A percentile compares a stretch with the other conserved stretches of the same genome.
phyloP scores from a whole-genome alignment of 2,329 filamentous ascomycete genomes.

The Fusarium sp. region DNA sequence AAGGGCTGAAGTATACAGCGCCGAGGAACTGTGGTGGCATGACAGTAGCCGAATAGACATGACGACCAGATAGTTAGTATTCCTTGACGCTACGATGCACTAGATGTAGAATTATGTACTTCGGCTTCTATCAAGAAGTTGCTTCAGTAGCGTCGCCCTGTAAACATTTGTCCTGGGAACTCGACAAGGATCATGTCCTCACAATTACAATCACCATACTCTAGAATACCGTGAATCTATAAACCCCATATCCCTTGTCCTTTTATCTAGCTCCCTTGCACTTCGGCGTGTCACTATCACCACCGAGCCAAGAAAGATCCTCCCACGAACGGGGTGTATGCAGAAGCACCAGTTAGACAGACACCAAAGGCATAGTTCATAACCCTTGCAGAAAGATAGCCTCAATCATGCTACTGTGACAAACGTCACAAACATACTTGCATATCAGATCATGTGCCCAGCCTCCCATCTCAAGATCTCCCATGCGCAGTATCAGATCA shows the following conservation, averaged over 20 bases:
- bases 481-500: background rate
- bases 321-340: background rate
- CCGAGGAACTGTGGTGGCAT: no score
- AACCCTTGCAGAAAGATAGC: background rate
- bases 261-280: background rate
- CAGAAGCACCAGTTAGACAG: background rate
- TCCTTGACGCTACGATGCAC: no score
- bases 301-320: no score
- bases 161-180: background rate
- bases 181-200: background rate
- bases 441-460: constrained; percentile 16
- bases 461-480: background rate
- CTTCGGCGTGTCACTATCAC: background rate
- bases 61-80: no score
- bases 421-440: constrained; percentile 4
- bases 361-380: background rate
- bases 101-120: no score
- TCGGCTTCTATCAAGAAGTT: no score
- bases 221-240: constrained; percentile 2
- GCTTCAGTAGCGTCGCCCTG: background rate
- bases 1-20: no score
- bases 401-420: background rate
- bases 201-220: background rate
- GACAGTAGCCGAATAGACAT: no score
- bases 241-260: background rate